Percentiles rank a stretch among this genome's conserved stretches.
These are phyloP conservation scores for Heterobasidion parviporum DNA, from an alignment of 1,284 basidiomycete genomes.

Conservation along the genomic window DNA sequence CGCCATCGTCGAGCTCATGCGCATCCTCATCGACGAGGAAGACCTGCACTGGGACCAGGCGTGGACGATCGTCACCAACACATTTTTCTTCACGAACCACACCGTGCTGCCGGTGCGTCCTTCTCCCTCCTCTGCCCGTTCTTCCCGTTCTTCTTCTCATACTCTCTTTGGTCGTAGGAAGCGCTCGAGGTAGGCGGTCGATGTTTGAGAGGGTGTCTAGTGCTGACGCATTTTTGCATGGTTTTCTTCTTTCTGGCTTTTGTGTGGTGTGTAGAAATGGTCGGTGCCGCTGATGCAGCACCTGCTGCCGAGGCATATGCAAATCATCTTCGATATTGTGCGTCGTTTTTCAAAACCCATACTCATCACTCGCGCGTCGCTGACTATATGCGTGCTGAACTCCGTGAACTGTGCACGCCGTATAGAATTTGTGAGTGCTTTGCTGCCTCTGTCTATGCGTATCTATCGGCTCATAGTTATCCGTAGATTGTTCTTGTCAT, in stretches of 20 bases:
- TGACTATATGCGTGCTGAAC: no score
- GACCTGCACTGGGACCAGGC: constrained; percentile 76
- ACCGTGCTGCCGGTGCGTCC: constrained; percentile 65
- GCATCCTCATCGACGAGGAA: constrained; percentile 84
- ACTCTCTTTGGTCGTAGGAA: constrained; percentile 34
- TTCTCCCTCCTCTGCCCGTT: neutral
- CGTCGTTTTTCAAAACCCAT: constrained; percentile 18
- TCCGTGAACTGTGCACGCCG: no score
- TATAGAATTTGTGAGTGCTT: constrained; percentile 38
- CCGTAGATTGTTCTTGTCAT: constrained; percentile 55
- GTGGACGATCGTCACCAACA: constrained; percentile 82
- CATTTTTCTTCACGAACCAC: constrained; percentile 93
- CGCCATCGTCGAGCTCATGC: constrained; percentile 91
- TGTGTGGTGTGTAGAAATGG: constrained; percentile 61
- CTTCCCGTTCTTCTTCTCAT: neutral
- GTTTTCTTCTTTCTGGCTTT: constrained; percentile 1
- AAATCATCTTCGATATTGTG: constrained; percentile 87
- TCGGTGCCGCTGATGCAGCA: constrained; percentile 75
- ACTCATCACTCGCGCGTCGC: neutral
- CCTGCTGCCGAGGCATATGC: constrained; percentile 78
- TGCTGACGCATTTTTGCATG: neutral
- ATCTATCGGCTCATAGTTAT: constrained; percentile 3
- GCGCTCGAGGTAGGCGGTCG: constrained; percentile 40
- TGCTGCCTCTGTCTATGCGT: neutral
- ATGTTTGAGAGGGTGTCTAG: neutral